Evolutionary conservation across 2,329 filamentous ascomycete species (phyloP).

Genomic region (Chaetomiaceae sp.): DNA sequence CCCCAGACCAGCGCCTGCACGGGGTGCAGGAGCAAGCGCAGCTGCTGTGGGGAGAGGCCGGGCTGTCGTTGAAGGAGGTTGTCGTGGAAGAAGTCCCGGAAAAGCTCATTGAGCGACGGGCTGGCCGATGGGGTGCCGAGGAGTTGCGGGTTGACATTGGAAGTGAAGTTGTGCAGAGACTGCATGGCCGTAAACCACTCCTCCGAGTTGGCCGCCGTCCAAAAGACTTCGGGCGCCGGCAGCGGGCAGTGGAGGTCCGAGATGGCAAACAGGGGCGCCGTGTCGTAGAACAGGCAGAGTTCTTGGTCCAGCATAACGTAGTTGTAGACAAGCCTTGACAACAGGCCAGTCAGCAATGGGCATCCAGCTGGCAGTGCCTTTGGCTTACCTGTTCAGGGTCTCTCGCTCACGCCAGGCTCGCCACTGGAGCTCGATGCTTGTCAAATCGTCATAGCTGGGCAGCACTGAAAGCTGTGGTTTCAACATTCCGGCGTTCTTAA

Average conservation of each 20-base stretch:
- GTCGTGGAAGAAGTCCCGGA: slow-evolving; percentile 64
- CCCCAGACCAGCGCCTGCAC: slow-evolving; percentile 63
- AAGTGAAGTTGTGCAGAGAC: slow-evolving; percentile 50
- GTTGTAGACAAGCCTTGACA: slow-evolving; percentile 61
- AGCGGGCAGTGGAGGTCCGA: slow-evolving; percentile 62
- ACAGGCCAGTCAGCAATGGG: slow-evolving; percentile 19
- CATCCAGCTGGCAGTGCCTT: not conserved
- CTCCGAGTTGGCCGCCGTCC: slow-evolving; percentile 54
- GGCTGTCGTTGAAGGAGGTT: slow-evolving; percentile 49
- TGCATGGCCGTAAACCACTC: slow-evolving; percentile 59
- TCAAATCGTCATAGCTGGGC: slow-evolving; percentile 40
- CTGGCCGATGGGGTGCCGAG: slow-evolving; percentile 49
- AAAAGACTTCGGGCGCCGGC: slow-evolving; percentile 57
- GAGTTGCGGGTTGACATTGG: slow-evolving; percentile 47
- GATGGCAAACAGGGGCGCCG: slow-evolving; percentile 57
- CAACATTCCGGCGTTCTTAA: slow-evolving; percentile 64
- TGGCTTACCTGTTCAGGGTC: slow-evolving; percentile 54
- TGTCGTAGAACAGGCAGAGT: slow-evolving; percentile 62
- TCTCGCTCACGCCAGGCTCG: slow-evolving; percentile 62
- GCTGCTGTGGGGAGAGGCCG: slow-evolving; percentile 48
- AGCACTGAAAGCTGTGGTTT: slow-evolving; percentile 47
- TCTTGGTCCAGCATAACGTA: slow-evolving; percentile 74
- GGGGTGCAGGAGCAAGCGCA: slow-evolving; percentile 65
- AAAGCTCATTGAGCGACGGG: slow-evolving; percentile 59
- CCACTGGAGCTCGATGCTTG: slow-evolving; percentile 52